Evolutionary conservation across 1,284 basidiomycete genomes (phyloP), one percentile per base, ranked within the genome.

Genomic region (Coniophora puteana): DNA sequence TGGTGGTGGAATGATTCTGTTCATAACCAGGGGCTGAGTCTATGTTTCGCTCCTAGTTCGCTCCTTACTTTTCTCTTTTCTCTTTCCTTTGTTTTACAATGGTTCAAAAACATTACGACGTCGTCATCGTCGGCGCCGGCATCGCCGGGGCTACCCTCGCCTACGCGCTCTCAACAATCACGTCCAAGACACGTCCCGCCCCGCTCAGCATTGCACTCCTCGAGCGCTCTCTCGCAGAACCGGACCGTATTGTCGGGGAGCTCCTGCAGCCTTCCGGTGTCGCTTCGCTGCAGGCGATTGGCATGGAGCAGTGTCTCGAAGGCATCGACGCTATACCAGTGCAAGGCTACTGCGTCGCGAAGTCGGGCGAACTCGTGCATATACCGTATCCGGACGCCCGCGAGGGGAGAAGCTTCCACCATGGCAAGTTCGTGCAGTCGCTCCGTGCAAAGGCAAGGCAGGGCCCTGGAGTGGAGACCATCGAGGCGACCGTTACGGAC

Each of bases 211-310:
- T 94, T 47, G 83, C 84, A 16, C 67, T 95, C 3, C 68, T 96
- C 46, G 92, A 96, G 65, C 80, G 93, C 34, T 95, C 95, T 28
- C 74, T 98, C 10, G 73, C 83, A 1, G 88, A 94, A 62, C 95
- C 96, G 0, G 93, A 98, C 72, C 80, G 95, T 18, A 98, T 99
- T 53, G 95, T 99, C 27, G 95, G 96, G 26, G 96, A 99, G 65
- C 80, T 99, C 1, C 71, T 99, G 16, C 95, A 99, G 58, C 96
- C 96, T 0, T 94, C 89, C 1, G 96, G 96, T 5, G 83, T 94
- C 16, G 71, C 74, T 4, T 84, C 92, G 0, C 69, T 99, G 36
- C 66, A 79, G 46, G 67, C 78, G 41, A 78, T 99, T 14, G 94
- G 93, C 2, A 65, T 99, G 53, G 78, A 81, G 39, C 68, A 69